phyloP scores from a whole-genome alignment of 2,329 filamentous ascomycete genomes.

The Cladobotryum protrusum region DNA sequence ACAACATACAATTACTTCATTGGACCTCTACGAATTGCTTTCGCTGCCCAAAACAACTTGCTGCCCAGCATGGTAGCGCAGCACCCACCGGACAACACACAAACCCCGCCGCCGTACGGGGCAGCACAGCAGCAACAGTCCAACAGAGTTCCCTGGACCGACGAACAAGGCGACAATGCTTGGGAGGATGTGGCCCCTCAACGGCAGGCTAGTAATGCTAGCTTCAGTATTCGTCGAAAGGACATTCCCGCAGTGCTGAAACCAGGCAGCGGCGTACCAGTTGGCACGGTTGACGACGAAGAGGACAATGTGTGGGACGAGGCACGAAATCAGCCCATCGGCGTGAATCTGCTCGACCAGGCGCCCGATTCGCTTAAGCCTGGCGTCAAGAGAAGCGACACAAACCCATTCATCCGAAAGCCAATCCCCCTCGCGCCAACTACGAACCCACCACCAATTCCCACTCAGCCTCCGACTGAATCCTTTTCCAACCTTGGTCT shows the following conservation, averaged over 20 bases:
- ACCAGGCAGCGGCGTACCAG: conserved; percentile 22
- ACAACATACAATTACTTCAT: too few relatives aligned
- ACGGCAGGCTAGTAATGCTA: neutral
- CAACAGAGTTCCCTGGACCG: neutral
- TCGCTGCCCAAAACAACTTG: neutral
- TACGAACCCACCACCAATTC: neutral
- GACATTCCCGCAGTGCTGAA: conserved; percentile 27
- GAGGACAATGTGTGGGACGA: conserved; percentile 29
- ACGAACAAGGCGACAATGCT: conserved; percentile 5
- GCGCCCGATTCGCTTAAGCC: conserved; percentile 30
- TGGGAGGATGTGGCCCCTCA: conserved; percentile 9
- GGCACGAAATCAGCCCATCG: conserved; percentile 16
- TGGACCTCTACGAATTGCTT: too few relatives aligned
- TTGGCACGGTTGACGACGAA: conserved; percentile 14
- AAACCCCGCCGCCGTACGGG: conserved; percentile 1
- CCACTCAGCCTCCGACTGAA: conserved; percentile 23
- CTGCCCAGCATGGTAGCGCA: conserved; percentile 2
- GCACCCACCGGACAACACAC: neutral
- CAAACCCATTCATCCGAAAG: conserved; percentile 49
- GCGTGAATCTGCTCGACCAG: conserved; percentile 11
- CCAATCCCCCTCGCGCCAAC: conserved; percentile 27
- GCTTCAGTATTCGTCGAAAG: conserved; percentile 1
- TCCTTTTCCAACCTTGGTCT: conserved; percentile 38
- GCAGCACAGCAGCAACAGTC: neutral
- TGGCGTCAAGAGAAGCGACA: conserved; percentile 32